Evolutionary conservation across 805 yeast species (phyloP).

Genomic region (Isabelozyma heimii): DNA sequence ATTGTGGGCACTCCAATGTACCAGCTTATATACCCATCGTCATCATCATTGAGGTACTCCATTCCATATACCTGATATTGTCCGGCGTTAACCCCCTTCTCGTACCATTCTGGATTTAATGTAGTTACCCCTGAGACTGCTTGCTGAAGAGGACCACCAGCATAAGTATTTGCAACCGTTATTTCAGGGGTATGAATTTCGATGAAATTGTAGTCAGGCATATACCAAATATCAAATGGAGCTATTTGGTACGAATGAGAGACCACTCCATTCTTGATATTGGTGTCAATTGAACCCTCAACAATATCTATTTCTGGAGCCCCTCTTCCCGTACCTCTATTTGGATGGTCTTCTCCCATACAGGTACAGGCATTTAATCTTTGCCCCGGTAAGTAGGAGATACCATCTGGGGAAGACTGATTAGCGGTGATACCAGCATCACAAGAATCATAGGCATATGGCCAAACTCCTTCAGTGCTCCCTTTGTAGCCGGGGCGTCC

Average conservation of each 20-base stretch:
- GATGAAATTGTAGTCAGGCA: slow-evolving; percentile 80
- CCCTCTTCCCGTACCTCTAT: slow-evolving; percentile 36
- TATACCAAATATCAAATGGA: slow-evolving; percentile 92
- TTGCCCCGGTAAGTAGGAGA: slow-evolving; percentile 40
- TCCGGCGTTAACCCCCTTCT: slow-evolving; percentile 49
- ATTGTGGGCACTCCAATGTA: slow-evolving; percentile 81
- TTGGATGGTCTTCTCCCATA: slow-evolving; percentile 36
- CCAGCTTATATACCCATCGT: slow-evolving; percentile 79
- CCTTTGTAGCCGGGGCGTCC: slow-evolving; percentile 39
- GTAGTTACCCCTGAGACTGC: slow-evolving; percentile 84
- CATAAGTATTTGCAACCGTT: slow-evolving; percentile 80
- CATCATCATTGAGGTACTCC: slow-evolving; percentile 66
- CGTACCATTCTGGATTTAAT: slow-evolving; percentile 81
- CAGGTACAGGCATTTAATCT: slow-evolving; percentile 33
- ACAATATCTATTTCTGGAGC: slow-evolving; percentile 79
- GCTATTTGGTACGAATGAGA: slow-evolving; percentile 93
- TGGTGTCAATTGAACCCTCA: slow-evolving; percentile 75
- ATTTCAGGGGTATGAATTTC: slow-evolving; percentile 67
- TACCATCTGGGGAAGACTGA: slow-evolving; percentile 41
- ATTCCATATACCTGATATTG: slow-evolving; percentile 71
- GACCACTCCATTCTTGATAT: slow-evolving; percentile 57
- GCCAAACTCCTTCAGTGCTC: slow-evolving; percentile 40
- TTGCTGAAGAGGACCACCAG: slow-evolving; percentile 94
- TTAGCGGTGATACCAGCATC: slow-evolving; percentile 41
- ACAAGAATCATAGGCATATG: slow-evolving; percentile 37